Conservation (phyloP, 345 rosid species). For the Citrus unshiu region DNA sequence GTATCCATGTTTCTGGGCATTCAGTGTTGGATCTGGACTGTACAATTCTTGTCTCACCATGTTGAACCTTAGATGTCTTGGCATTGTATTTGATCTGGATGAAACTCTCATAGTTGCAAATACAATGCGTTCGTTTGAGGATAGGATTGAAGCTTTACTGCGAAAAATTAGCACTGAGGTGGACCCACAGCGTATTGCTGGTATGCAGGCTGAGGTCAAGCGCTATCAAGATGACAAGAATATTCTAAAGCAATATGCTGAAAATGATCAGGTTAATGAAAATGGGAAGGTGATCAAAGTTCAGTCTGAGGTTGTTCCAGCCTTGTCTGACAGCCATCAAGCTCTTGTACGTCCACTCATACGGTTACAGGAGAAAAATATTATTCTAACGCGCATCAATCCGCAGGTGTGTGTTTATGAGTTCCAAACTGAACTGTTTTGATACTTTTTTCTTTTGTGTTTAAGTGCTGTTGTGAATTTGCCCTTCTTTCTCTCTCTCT, state of each 20-base stretch:
- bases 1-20: slow-evolving; percentile 90
- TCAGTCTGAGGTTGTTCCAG: slow-evolving; percentile 74
- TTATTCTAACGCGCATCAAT: slow-evolving; percentile 93
- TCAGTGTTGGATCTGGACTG: slow-evolving; percentile 63
- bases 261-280: slow-evolving; percentile 89
- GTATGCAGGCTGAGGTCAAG: slow-evolving; percentile 78
- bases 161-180: slow-evolving; percentile 68
- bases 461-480: background rate
- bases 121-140: slow-evolving; percentile 95
- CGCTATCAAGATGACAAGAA: slow-evolving; percentile 92
- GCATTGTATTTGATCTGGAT: slow-evolving; percentile 97
- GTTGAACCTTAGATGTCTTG: slow-evolving; percentile 93
- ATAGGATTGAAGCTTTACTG: slow-evolving; percentile 75
- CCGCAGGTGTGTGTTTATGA: slow-evolving; percentile 60
- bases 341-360: slow-evolving; percentile 81
- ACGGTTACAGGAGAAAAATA: slow-evolving; percentile 82
- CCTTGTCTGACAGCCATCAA: slow-evolving; percentile 75
- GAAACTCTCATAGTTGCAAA: slow-evolving; percentile 96
- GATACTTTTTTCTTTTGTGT: background rate
- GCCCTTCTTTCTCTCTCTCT: background rate
- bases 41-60: slow-evolving; percentile 78
- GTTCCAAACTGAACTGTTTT: background rate
- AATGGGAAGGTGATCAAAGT: slow-evolving; percentile 78
- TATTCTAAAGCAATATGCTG: slow-evolving; percentile 88
- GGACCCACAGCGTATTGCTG: slow-evolving; percentile 69